These are phyloP conservation scores for Moricandia moricandioides DNA, from an alignment of 345 rosid genomes.

Conservation along the genomic window DNA sequence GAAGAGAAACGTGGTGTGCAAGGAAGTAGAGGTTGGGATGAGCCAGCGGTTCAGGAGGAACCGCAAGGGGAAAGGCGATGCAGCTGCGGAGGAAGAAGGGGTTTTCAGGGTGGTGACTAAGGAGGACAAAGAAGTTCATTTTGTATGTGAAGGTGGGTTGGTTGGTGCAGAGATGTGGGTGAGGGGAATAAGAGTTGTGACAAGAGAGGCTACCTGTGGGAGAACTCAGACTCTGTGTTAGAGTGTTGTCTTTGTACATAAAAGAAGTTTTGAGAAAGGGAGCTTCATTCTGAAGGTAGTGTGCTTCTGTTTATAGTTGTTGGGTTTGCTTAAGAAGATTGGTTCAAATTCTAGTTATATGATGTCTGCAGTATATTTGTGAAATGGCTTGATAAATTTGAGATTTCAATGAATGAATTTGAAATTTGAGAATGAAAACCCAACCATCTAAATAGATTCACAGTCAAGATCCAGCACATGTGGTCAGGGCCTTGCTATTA, in stretches of 20 bases:
- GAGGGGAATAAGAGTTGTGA: conserved; percentile 81
- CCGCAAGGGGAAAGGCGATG: conserved; percentile 43
- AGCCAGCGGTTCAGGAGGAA: conserved; percentile 55
- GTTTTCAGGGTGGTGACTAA: conserved; percentile 67
- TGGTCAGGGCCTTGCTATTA: background rate
- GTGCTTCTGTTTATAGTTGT: conserved; percentile 32
- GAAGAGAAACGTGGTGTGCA: conserved; percentile 63
- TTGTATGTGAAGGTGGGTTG: conserved; percentile 69
- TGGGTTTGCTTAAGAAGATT: conserved; percentile 23
- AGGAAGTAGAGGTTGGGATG: conserved; percentile 59
- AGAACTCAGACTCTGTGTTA: conserved; percentile 15
- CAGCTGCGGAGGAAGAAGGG: conserved; percentile 49
- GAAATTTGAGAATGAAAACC: background rate
- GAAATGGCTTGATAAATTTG: background rate
- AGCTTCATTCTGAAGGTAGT: conserved; percentile 20
- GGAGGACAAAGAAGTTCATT: conserved; percentile 75
- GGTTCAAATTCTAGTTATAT: background rate
- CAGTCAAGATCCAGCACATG: background rate
- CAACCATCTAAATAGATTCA: background rate
- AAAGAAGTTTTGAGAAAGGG: conserved; percentile 31
- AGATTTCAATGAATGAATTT: background rate
- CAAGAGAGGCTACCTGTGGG: conserved; percentile 49
- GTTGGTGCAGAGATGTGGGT: conserved; percentile 90
- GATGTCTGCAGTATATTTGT: conserved; percentile 29
- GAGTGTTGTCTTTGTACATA: conserved; percentile 32